Evolutionary conservation across 2,329 filamentous ascomycete genomes (phyloP).

Genomic region (Dothidotthia symphoricarpi): DNA sequence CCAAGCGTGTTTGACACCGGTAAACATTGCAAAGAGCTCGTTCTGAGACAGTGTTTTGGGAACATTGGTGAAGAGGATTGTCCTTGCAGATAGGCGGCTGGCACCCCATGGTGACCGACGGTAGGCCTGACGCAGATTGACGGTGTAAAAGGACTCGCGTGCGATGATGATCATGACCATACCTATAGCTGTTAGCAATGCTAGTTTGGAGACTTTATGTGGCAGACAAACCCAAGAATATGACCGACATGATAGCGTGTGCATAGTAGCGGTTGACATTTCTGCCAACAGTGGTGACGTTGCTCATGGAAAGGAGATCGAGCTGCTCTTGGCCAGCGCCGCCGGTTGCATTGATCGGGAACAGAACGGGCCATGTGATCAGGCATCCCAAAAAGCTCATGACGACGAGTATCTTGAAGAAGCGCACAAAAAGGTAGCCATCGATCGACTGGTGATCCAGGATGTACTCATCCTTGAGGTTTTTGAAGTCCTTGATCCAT

Average conservation of each 20-base stretch:
- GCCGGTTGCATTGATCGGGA: conserved; percentile 49
- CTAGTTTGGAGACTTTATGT: background rate
- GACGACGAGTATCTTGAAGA: conserved; percentile 46
- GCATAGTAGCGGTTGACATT: conserved; percentile 45
- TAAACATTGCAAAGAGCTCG: conserved; percentile 42
- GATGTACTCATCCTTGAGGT: conserved; percentile 47
- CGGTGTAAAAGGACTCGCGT: conserved; percentile 48
- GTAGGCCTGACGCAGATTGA: conserved; percentile 51
- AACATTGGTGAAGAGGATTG: conserved; percentile 51
- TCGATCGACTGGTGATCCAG: conserved; percentile 52
- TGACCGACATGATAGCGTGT: conserved; percentile 44
- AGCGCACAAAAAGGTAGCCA: conserved; percentile 50
- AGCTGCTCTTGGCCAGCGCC: conserved; percentile 39
- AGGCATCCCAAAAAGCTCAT: conserved; percentile 45
- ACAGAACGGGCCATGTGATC: conserved; percentile 49
- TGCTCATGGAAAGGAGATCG: conserved; percentile 42
- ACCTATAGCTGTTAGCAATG: conserved; percentile 13
- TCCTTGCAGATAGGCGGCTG: conserved; percentile 48
- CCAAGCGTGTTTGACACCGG: conserved; percentile 47
- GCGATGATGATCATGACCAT: conserved; percentile 48
- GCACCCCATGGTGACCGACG: conserved; percentile 46
- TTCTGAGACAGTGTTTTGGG: conserved; percentile 44
- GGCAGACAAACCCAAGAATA: conserved; percentile 40
- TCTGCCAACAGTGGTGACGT: conserved; percentile 31
- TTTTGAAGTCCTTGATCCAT: conserved; percentile 52